Conservation (phyloP, 2,329 filamentous ascomycete genomes). For the Chaetomium strumarium region DNA sequence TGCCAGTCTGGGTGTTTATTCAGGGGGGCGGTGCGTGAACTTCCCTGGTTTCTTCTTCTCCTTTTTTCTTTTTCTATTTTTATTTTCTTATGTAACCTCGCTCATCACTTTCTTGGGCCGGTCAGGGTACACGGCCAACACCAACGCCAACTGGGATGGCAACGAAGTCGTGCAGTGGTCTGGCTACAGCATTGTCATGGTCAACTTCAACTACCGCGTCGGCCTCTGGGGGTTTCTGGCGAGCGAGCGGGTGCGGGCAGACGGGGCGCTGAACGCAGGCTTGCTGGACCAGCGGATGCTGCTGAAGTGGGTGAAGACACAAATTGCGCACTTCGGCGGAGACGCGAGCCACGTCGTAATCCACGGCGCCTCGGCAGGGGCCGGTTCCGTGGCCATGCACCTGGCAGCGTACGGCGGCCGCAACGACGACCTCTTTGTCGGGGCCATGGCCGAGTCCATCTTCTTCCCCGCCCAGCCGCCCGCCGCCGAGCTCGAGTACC, state of each 20-base stretch:
- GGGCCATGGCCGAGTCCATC: conserved; percentile 41
- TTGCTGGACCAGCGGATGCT: conserved; percentile 57
- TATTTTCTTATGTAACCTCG: not conserved
- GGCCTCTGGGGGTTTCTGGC: conserved; percentile 58
- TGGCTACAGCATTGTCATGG: conserved; percentile 44
- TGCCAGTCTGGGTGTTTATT: conserved; percentile 51
- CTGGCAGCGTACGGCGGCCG: conserved; percentile 42
- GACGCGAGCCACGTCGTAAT: conserved; percentile 54
- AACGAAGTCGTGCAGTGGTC: conserved; percentile 41
- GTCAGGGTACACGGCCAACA: conserved; percentile 39
- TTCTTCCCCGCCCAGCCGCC: conserved; percentile 46
- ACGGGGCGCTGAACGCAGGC: conserved; percentile 57
- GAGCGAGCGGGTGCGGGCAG: conserved; percentile 45
- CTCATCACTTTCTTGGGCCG: not conserved
- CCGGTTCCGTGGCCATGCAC: conserved; percentile 50
- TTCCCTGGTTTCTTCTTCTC: no score
- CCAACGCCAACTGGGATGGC: conserved; percentile 49
- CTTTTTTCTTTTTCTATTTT: not conserved
- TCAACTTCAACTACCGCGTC: conserved; percentile 60
- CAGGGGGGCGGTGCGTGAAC: conserved; percentile 35
- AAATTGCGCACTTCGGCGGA: conserved; percentile 55
- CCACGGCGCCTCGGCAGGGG: conserved; percentile 57
- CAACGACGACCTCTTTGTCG: conserved; percentile 41
- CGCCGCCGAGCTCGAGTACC: conserved; percentile 41
- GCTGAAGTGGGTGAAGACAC: conserved; percentile 54